Percentiles rank a stretch among this genome's conserved stretches.
These are phyloP conservation scores for Dothideomycetes sp. DNA, from an alignment of 2,329 filamentous ascomycete genomes.

Conservation along the genomic window DNA sequence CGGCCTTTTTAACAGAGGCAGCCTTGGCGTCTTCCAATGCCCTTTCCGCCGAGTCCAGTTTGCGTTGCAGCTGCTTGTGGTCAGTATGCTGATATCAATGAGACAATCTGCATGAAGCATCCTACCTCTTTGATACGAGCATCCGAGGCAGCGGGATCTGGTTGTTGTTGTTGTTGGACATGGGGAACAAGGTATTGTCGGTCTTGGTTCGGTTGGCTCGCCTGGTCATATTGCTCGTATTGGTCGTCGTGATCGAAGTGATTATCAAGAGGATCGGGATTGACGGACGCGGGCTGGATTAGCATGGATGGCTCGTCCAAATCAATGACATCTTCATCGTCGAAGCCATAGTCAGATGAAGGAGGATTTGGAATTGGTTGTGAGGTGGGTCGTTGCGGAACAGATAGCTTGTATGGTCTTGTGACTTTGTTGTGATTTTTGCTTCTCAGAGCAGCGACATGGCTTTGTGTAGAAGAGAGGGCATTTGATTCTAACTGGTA, in stretches of 20 bases:
- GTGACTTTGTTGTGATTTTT: conserved; percentile 2
- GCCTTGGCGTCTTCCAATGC: conserved; percentile 31
- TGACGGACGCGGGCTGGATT: conserved; percentile 17
- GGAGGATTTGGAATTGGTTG: conserved; percentile 12
- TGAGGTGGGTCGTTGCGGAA: neutral
- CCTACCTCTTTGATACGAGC: too few species aligned
- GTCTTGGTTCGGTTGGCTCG: too few species aligned
- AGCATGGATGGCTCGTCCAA: conserved; percentile 28
- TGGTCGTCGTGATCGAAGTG: too few species aligned
- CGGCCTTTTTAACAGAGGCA: conserved; percentile 51
- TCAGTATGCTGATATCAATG: too few species aligned
- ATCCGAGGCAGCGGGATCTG: too few species aligned
- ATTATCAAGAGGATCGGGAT: too few species aligned
- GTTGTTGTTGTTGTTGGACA: too few species aligned
- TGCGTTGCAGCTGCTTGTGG: conserved; percentile 34
- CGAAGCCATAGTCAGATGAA: conserved; percentile 31
- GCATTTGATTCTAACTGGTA: conserved; percentile 34
- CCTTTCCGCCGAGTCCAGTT: conserved; percentile 26
- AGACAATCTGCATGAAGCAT: too few species aligned
- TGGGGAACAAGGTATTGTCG: too few species aligned
- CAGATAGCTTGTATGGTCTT: neutral
- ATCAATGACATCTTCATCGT: conserved; percentile 33
- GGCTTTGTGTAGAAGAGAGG: conserved; percentile 29
- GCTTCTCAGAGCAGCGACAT: conserved; percentile 1
- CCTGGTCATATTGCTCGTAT: too few species aligned